Conservation (phyloP, 495 filamentous ascomycete species). For the Lophium mytilinum region DNA sequence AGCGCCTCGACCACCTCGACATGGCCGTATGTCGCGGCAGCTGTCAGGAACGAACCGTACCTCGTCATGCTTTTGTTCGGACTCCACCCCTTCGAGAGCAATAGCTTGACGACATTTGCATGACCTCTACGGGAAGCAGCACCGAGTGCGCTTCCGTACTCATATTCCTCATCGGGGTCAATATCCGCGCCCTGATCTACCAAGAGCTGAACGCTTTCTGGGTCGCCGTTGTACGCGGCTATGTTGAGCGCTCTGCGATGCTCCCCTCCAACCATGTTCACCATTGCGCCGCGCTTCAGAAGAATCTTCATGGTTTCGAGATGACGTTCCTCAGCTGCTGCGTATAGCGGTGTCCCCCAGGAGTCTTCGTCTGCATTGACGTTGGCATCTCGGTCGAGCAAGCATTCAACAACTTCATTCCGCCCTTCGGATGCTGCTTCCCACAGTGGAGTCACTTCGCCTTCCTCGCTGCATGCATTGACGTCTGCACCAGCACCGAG, state of each 20-base stretch:
- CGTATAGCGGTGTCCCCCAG: neutral
- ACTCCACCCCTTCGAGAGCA: conserved; percentile 13
- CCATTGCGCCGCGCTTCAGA: neutral
- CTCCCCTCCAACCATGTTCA: neutral
- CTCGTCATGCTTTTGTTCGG: conserved; percentile 6
- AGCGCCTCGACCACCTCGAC: conserved; percentile 7
- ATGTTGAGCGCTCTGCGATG: neutral
- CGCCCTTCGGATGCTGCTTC: neutral
- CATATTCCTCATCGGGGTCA: conserved; percentile 4
- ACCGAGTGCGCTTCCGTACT: conserved; percentile 11
- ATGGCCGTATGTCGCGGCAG: conserved; percentile 14
- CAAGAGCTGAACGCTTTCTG: neutral
- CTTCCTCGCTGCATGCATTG: neutral
- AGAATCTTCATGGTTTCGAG: neutral
- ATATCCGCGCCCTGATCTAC: neutral
- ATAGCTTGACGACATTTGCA: conserved; percentile 6
- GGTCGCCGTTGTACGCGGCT: neutral
- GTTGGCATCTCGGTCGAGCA: conserved; percentile 8
- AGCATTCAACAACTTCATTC: conserved; percentile 2
- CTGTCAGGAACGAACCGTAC: conserved; percentile 8
- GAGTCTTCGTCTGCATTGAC: conserved; percentile 8
- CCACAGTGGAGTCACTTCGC: conserved; percentile 8
- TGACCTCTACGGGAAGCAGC: conserved; percentile 8
- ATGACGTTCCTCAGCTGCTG: neutral
- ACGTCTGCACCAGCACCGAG: conserved; percentile 4